Conservation (phyloP, 345 rosid species). For the Corchorus olitorius region DNA sequence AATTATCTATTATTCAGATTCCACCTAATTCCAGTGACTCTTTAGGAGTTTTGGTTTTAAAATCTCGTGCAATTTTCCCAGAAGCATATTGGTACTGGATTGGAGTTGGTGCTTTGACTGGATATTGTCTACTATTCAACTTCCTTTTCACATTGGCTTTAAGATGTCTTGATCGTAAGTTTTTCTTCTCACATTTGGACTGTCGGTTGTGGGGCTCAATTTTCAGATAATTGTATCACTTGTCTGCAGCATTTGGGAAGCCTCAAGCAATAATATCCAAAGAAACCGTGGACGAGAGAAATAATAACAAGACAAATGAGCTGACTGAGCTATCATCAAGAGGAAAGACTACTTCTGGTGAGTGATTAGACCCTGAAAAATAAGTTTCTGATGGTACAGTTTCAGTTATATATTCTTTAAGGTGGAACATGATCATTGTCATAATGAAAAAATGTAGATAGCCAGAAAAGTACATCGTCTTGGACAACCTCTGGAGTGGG, state of each 20-base stretch:
- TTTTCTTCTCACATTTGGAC: neutral
- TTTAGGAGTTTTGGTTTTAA: constrained; percentile 49
- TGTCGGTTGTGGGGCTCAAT: neutral
- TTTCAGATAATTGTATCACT: too few species aligned
- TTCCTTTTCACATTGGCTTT: constrained; percentile 41
- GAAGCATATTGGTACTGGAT: constrained; percentile 71
- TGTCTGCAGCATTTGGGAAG: constrained; percentile 45
- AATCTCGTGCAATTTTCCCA: constrained; percentile 45
- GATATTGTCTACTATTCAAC: constrained; percentile 49
- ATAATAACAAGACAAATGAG: constrained; percentile 1
- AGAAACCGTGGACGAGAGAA: constrained; percentile 26
- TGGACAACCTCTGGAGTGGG: constrained; percentile 38
- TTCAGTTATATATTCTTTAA: constrained; percentile 9
- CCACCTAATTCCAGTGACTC: constrained; percentile 19
- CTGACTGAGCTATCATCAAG: neutral
- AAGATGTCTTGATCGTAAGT: constrained; percentile 59
- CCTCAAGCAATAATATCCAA: constrained; percentile 31
- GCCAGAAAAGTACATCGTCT: constrained; percentile 16
- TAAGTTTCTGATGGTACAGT: neutral
- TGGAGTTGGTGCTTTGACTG: constrained; percentile 45
- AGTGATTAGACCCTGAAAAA: neutral
- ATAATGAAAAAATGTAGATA: neutral
- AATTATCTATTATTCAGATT: neutral
- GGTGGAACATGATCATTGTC: neutral
- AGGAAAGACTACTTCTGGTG: constrained; percentile 29